Evolutionary conservation across 2,329 filamentous ascomycete species (phyloP), one percentile per base, ranked within the genome.

Genomic region (Talaromyces rugulosus): DNA sequence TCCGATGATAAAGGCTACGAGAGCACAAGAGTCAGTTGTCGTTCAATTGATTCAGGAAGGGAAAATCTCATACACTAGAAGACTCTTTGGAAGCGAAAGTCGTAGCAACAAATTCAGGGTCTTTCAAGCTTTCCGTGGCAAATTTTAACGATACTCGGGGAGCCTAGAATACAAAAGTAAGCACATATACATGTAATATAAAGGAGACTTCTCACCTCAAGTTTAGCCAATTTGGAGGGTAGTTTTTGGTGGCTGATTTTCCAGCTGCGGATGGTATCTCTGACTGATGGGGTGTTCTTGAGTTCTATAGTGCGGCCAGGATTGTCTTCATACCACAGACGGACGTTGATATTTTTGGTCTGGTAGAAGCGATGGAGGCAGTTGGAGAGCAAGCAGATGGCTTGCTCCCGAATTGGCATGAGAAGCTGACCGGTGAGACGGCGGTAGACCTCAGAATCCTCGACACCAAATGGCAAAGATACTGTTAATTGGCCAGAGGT

Each of bases 281-380:
- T 83, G 40, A 83, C 80, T 30, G 85, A 82, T 30, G 82, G 78
- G 40, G 82, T 69, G 34, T 79, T 77, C 66, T 81, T 82, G 68
- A 90, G 86, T 68, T 87, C 88, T 66, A 95, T 84, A n/a, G 82
- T 87, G 66, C 73, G 69, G 23, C 87, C 85, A 36, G 86, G 84
- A 61, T 85, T 88, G 63, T 84, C 85, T 60, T 92, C 90, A 72
- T 92, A 96, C 95, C 95, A 99, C 59, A 89, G 89, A 62, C 85
- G 87, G 69, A 96, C 84, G 28, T 83, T 84, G 66, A 98, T 88
- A 33, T 89, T 84, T 72, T 91, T 93, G 73, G 89, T 89, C 66
- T 89, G 87, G 70, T 96, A 93, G 69, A 90, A 96, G 63, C 93
- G 86, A 73, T 96, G 87, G 58, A 98, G 83, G 30, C 89, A 86